Evolutionary conservation across 306 rosid species (phyloP), one percentile per base, ranked within the genome.

Genomic region (Betula pendula): DNA sequence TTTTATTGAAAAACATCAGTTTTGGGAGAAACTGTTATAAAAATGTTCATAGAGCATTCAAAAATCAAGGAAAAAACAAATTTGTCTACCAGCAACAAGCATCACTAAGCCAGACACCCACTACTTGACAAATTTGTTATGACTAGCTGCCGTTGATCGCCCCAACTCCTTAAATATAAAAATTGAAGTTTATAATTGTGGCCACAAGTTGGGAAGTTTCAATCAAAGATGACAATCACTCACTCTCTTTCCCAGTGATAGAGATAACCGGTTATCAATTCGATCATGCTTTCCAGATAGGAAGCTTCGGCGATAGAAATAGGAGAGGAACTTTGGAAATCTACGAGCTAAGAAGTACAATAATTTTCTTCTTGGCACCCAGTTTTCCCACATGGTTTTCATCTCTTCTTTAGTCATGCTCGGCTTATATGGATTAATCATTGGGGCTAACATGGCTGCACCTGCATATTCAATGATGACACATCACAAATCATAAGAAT

Each of bases 381-480:
- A 95, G 69, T 81, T 93, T 81, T 88, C 92, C 97, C 97, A 95
- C 52, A 90, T 88, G 77, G 89, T 82, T 87, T 78, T 86, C 84
- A 73, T 83, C 86, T 92, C 99, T 71, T 89, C 96, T 79, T 88
- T 91, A 71, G 85, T 84, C 97, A 95, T 90, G 85, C 75, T 79
- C 15, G 81, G 81, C 9, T 90, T 94, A 68, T 89, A 95, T 43
- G 99, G 99, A 81, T 89, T 95, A 76, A 88, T 72, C 89, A 88
- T 85, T 47, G 99, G 97, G 81, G 93, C 92, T 68, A 95, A 77
- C 92, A 95, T 84, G 44, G 89, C 89, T 29, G 97, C 92, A 82
- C 97, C 99, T 95, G 92, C 75, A 82, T 76, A 73, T 78, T 79
- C 66, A 76, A 63, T 38, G 73, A 79, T 63, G 71, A 72, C n/a